Percentiles rank a stretch among this genome's conserved stretches.
Conservation (phyloP, 148 eudicot genomes). For the Chenopodium suecicum region DNA sequence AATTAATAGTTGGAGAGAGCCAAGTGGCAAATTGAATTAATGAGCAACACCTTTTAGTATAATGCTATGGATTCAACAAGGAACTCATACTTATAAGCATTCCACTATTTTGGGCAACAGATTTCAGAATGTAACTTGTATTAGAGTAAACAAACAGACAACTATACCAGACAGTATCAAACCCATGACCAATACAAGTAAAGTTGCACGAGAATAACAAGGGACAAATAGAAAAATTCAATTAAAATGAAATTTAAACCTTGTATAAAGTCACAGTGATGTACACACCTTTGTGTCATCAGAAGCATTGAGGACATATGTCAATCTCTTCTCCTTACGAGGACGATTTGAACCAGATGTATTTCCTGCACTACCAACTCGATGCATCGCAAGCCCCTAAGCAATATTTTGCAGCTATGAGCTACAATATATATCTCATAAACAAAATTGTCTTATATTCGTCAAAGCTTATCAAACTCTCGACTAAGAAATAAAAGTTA, state of each 20-base stretch:
- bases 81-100: background rate
- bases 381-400: constrained; percentile 75
- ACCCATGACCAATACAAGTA: background rate
- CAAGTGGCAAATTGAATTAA: background rate
- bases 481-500: background rate
- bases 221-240: background rate
- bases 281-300: constrained; percentile 78
- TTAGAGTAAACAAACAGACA: background rate
- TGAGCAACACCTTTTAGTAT: background rate
- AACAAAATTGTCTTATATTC: background rate
- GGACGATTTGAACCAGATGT: constrained; percentile 73
- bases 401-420: constrained; percentile 5
- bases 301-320: constrained; percentile 75
- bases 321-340: constrained; percentile 90
- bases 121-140: background rate
- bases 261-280: background rate
- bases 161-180: background rate
- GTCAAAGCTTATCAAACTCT: background rate
- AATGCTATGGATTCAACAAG: background rate
- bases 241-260: background rate
- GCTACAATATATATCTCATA: background rate
- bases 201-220: background rate
- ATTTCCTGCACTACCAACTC: constrained; percentile 92
- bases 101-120: background rate
- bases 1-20: background rate